Evolutionary conservation across 805 yeast species (phyloP), one percentile per base, ranked within the genome.

Genomic region (Maudiozyma barnettii): DNA sequence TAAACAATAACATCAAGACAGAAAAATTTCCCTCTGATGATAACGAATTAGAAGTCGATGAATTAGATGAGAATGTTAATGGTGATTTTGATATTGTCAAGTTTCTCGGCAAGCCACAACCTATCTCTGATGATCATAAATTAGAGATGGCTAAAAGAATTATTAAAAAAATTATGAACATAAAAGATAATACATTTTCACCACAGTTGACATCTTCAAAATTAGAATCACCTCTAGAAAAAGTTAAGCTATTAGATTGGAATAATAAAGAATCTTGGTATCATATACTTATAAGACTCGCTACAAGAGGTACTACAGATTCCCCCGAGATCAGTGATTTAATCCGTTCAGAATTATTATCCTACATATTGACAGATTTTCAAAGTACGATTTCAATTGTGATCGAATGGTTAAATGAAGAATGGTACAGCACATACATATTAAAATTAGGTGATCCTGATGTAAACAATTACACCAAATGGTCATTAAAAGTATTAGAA

Each of bases 391-490:
- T 90, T 12, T 95, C 86, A 49, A 66, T 82, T 33, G 80, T 88
- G 18, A 79, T 91, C 36, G 89, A 84, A 52, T 93, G 99, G 99
- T 68, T 93, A 47, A 90, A 84, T 57, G 99, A 93, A 66, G 99
- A 93, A 64, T 93, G 96, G 95, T 81, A 78, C 66, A 71, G 78
- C 43, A 85, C 82, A 29, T 14, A 10, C 5, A 23, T 18, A 22
- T 29, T 45, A 13, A 18, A 23, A 10, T 33, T 40, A 12, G 41
- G 58, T 1, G 49, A 50, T 9, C n/a, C n/a, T 3, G 21, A 23
- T n/a, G 22, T 18, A 49, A 10, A 48, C 51, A 13, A 33, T 2
- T 93, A 93, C 63, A 64, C 75, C 48, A 70, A 72, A 48, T 88
- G 95, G 84, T 77, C 91, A 0, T 72, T 75, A 4, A 78, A 75